Base-by-base conservation (phyloP, 345 rosid genomes). In the Eucalyptus regnans region DNA sequence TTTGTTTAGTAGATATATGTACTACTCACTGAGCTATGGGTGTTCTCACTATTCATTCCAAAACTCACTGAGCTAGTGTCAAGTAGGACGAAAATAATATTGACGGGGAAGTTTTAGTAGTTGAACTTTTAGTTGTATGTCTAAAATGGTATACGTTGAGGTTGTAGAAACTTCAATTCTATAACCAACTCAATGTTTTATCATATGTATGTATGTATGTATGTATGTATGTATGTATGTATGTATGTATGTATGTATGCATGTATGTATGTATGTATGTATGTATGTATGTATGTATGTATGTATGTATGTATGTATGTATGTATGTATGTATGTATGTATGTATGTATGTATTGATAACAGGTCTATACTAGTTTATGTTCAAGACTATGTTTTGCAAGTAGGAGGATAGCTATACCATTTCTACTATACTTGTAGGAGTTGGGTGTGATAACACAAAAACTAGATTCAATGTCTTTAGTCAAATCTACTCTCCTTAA, bases 381-480 rank as follows among this genome's bases (percentile, higher is more conserved):
- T 51, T 51, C 2, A 2, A 3, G 56, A 51, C 56, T 7, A 51
- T 51, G 56, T 51, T 22, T 51, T 51, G 7, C 9, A 17, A 1
- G 56, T 17, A 51, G 9, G 56, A 51, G 56, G 56, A 51, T 51
- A 51, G 22, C 56, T 58, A 25, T 58, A 58, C n/a, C 66, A 58
- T 58, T 58, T 58, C 66, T 27, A 25, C 3, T 58, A 58, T 58
- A 58, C 66, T 58, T 58, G 14, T 58, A 25, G n/a, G 66, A 58
- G 66, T 27, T 58, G 14, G 66, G n/a, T 58, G 13, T 58, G n/a
- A 58, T 12, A 58, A 58, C 66, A 58, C 3, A 25, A 0, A 58
- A 27, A 58, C 29, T 58, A 1, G n/a, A 97, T 91, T 95, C 98
- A 44, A 96, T 98, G 46, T 95, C 97, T 87, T 92, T 92, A 0